A percentile compares a stretch with the other conserved stretches of the same genome.
phyloP scores from a whole-genome alignment of 2,329 filamentous ascomycete species.

The Ascocoryne sarcoides region DNA sequence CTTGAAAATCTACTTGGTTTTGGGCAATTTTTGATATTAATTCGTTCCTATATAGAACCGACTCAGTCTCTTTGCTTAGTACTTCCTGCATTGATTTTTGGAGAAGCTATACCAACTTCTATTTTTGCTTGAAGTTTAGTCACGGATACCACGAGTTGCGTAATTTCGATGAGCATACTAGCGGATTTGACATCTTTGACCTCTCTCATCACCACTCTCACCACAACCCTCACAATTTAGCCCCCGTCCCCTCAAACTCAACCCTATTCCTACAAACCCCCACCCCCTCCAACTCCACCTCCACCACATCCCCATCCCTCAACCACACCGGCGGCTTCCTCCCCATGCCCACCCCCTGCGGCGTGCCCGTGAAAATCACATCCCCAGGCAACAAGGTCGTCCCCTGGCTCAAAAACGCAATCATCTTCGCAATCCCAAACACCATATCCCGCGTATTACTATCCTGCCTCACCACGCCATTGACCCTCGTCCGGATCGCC shows the following conservation, averaged over 20 bases:
- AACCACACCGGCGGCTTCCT: conserved; percentile 58
- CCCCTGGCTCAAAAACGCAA: conserved; percentile 51
- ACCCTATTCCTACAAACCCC: background rate
- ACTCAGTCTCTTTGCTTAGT: too few species aligned
- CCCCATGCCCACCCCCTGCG: conserved; percentile 63
- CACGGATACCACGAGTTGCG: too few species aligned
- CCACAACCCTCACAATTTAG: background rate
- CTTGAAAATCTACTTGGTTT: too few species aligned
- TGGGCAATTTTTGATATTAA: too few species aligned
- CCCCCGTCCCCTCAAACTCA: background rate
- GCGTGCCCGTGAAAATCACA: conserved; percentile 60
- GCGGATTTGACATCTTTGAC: too few species aligned
- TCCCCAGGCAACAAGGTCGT: conserved; percentile 56
- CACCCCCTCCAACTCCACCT: conserved; percentile 40
- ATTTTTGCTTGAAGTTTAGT: too few species aligned
- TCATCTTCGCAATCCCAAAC: conserved; percentile 50
- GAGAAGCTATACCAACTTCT: too few species aligned
- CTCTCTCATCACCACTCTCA: too few species aligned
- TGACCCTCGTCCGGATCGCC: conserved; percentile 48
- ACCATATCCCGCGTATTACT: conserved; percentile 54
- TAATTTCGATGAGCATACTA: too few species aligned
- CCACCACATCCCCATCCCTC: conserved; percentile 60
- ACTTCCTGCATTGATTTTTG: too few species aligned
- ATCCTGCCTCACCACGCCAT: conserved; percentile 49
- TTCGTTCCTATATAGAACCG: too few species aligned